Evolutionary conservation across 2,329 filamentous ascomycete species (phyloP).

Genomic region (Aspergillus hortae): DNA sequence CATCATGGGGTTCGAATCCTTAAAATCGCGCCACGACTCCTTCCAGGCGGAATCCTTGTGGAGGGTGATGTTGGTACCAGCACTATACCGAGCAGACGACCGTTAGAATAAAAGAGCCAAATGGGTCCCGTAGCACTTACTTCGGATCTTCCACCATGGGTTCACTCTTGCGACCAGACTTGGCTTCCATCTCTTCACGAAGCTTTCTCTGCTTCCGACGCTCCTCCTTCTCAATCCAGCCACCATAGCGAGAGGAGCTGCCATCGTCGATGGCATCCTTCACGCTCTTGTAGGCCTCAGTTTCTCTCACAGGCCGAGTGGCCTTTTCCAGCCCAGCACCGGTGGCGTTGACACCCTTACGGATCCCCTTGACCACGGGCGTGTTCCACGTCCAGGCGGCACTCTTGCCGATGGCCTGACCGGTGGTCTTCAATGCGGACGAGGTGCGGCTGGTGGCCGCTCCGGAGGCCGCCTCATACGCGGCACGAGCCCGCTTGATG

Average conservation of each 20-base stretch:
- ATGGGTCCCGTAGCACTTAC: constrained; percentile 53
- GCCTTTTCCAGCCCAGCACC: constrained; percentile 86
- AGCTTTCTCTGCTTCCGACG: constrained; percentile 73
- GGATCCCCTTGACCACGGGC: constrained; percentile 82
- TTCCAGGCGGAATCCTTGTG: constrained; percentile 98
- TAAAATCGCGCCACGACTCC: constrained; percentile 96
- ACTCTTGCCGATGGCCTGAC: constrained; percentile 80
- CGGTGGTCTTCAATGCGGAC: constrained; percentile 79
- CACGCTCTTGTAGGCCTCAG: constrained; percentile 89
- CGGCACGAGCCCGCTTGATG: constrained; percentile 78
- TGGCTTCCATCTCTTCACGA: constrained; percentile 61
- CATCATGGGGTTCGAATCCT: constrained; percentile 81
- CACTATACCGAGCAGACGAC: constrained; percentile 50
- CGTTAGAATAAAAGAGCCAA: constrained; percentile 29
- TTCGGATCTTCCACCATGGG: constrained; percentile 78
- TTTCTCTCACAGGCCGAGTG: constrained; percentile 91
- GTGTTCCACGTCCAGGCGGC: constrained; percentile 98
- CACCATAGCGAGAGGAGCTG: constrained; percentile 91
- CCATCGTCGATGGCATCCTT: constrained; percentile 97
- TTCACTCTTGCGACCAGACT: constrained; percentile 52
- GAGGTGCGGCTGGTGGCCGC: constrained; percentile 75
- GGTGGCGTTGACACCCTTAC: constrained; percentile 80
- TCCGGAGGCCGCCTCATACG: constrained; percentile 81
- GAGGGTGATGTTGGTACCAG: constrained; percentile 87
- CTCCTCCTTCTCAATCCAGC: constrained; percentile 96